These are phyloP conservation scores for Hypoxylon intermedium DNA, from an alignment of 495 filamentous ascomycete genomes.

Conservation along the genomic window DNA sequence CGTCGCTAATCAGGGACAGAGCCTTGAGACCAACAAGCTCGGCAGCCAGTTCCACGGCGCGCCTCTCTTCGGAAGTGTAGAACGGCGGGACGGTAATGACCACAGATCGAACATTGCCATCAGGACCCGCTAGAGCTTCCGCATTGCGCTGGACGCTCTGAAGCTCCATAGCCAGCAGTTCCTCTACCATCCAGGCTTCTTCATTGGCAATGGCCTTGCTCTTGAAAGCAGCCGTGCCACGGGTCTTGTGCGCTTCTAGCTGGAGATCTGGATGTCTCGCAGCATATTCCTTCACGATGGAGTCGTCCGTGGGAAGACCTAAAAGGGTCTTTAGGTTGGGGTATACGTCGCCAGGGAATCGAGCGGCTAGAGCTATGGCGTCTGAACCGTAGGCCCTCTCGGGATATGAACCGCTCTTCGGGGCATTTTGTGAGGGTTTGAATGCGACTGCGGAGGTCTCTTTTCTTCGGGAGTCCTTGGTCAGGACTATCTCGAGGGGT, in stretches of 20 bases:
- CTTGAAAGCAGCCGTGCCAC: constrained; percentile 76
- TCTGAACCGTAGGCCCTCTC: constrained; percentile 92
- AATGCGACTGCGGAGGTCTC: constrained; percentile 91
- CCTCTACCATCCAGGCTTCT: constrained; percentile 84
- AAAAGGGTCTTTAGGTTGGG: constrained; percentile 88
- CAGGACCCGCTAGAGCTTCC: constrained; percentile 81
- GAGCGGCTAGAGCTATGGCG: constrained; percentile 82
- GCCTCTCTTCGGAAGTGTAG: constrained; percentile 87
- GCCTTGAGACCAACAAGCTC: constrained; percentile 87
- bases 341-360: constrained; percentile 93
- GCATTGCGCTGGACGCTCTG: constrained; percentile 88
- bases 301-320: constrained; percentile 70
- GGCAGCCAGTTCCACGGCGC: constrained; percentile 80
- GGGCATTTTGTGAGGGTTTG: constrained; percentile 73
- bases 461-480: constrained; percentile 98
- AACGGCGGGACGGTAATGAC: constrained; percentile 94
- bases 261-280: constrained; percentile 74
- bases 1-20: constrained; percentile 85
- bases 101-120: constrained; percentile 72
- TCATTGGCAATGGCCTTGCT: constrained; percentile 68
- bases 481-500: constrained; percentile 96
- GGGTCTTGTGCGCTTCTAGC: constrained; percentile 61
- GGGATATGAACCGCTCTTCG: constrained; percentile 70
- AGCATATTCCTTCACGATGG: constrained; percentile 70
- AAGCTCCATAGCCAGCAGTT: constrained; percentile 95